Evolutionary conservation across 2,329 filamentous ascomycete species (phyloP).

Genomic region (Hymenoscyphus albidus): DNA sequence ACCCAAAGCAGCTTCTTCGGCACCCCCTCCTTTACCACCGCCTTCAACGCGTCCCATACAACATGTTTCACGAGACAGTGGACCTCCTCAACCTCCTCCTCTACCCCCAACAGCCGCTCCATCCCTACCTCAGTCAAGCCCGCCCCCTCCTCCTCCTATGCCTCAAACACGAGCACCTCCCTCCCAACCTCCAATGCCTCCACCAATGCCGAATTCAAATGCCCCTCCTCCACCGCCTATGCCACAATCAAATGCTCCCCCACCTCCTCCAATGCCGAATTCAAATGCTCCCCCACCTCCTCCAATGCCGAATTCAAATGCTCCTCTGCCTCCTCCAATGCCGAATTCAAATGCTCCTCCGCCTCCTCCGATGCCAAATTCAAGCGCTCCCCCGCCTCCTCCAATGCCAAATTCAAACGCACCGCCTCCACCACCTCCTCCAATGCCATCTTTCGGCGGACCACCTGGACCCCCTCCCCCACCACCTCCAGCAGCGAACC

Average conservation of each 20-base stretch:
- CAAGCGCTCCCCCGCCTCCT: slow-evolving; percentile 27
- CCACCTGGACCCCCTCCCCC: slow-evolving; percentile 39
- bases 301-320: slow-evolving; percentile 36
- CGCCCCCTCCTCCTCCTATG: slow-evolving; percentile 39
- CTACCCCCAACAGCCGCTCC: slow-evolving; percentile 35
- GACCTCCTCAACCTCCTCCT: slow-evolving; percentile 37
- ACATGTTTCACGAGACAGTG: slow-evolving; percentile 41
- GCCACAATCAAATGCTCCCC: slow-evolving; percentile 33
- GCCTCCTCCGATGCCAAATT: slow-evolving; percentile 38
- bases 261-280: slow-evolving; percentile 35
- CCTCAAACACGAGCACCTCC: slow-evolving; percentile 40
- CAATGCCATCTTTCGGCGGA: slow-evolving; percentile 16
- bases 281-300: slow-evolving; percentile 19
- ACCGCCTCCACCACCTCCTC: slow-evolving; percentile 39
- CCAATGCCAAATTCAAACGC: slow-evolving; percentile 36
- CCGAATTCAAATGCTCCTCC: slow-evolving; percentile 40
- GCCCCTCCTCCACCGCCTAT: slow-evolving; percentile 41
- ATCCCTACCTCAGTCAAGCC: slow-evolving; percentile 33
- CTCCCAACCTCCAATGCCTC: slow-evolving; percentile 39
- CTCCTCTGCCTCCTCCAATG: slow-evolving; percentile 33
- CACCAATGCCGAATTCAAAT: slow-evolving; percentile 36
- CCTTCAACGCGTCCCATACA: slow-evolving; percentile 49
- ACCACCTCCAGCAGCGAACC: slow-evolving; percentile 51
- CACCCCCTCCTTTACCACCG: slow-evolving; percentile 49
- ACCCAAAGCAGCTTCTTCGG: slow-evolving; percentile 42